Evolutionary conservation across 1,284 basidiomycete genomes (phyloP), one percentile per base, ranked within the genome.

Genomic region (Cutaneotrichosporon daszewskae): DNA sequence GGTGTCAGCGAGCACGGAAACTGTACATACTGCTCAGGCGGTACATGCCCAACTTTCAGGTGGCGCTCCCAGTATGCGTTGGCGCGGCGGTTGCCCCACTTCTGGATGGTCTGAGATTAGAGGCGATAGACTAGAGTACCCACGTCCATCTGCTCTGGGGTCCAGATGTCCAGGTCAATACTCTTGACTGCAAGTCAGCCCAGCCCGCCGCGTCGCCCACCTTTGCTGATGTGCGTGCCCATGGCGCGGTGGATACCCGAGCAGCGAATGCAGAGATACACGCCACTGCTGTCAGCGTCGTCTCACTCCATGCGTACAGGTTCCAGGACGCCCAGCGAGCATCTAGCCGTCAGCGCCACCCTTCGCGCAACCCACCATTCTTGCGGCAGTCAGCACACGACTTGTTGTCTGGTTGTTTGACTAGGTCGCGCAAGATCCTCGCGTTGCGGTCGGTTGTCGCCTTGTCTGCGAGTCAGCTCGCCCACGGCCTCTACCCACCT

Each of bases 241-340:
- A 98, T 94, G 24, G 87, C 85, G 29, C 95, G 84, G 72, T 98
- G 94, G 47, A 97, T 87, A 25, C 94, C 94, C n/a, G 91, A 96
- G 73, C 94, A 98, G 48, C 94, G 81, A 58, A 98, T 97, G 68
- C 94, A 98, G 29, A 96, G 75, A 66, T 88, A 95, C 3, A 90
- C 85, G 24, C 91, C 91, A 23, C 87, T 19, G 26, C 5, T 4
- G 42, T 36, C n/a, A 35, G 29, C 13, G 19, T 12, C 5, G 9
- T 10, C 6, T 17, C 17, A 10, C 1, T 17, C 13, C 22, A 18
- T 26, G 66, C 82, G 59, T 67, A 90, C 82, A 97, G 71, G 68
- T 97, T 98, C 88, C 92, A 96, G 2, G 90, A 92, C 17, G 94
- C 94, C 94, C 94, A 98, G 64, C 94, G 78, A 28, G 94, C 88